Base-by-base conservation (phyloP, 345 rosid species). In the Melaleuca quinquenervia region DNA sequence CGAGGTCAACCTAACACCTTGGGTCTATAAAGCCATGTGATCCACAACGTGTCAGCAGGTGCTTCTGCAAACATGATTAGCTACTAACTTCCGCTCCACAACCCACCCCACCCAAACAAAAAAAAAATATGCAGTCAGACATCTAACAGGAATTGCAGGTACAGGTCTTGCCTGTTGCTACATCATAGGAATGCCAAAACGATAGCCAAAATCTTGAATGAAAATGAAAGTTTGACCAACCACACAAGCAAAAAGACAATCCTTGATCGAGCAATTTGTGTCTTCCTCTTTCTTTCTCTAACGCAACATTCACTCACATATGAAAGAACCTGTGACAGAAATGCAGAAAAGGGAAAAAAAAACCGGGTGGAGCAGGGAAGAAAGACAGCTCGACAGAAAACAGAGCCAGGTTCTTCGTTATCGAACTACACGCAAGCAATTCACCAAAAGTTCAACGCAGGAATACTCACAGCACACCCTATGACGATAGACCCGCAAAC, bases 401-500 rank as follows among this genome's bases (percentile, higher is more conserved):
- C 80, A 8, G 80, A 36, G 80, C 4, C 48, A 1, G 78, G 48
- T 18, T 41, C 48, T 29, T 15, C 8, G 0, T 70, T 24, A 8
- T 36, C 48, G 1, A 70, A 70, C 26, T 20, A 36, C 13, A 21
- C 2, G 48, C 26, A 36, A 70, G 26, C 80, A 18, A 36, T 18
- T 0, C 0, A 2, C 26, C 48, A 8, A 41, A 70, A 70, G 0
- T 48, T 20, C 2, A 26, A 70, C 20, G 2, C 0, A 20, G 18
- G 5, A 48, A 36, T 20, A 82, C 90, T 93, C 87, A 94, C 91
- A 62, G 90, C 89, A 80, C 90, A 90, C 18, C 91, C 91, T 1
- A 22, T 76, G 58, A 58, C 85, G 55, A 90, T 85, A 54, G 91
- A 85, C 10, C 89, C 90, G 27, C 84, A 84, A 7, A 87, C 90